These are phyloP conservation scores for Kregervanrija pseudodelftensis DNA, from an alignment of 805 yeast genomes.

Conservation along the genomic window DNA sequence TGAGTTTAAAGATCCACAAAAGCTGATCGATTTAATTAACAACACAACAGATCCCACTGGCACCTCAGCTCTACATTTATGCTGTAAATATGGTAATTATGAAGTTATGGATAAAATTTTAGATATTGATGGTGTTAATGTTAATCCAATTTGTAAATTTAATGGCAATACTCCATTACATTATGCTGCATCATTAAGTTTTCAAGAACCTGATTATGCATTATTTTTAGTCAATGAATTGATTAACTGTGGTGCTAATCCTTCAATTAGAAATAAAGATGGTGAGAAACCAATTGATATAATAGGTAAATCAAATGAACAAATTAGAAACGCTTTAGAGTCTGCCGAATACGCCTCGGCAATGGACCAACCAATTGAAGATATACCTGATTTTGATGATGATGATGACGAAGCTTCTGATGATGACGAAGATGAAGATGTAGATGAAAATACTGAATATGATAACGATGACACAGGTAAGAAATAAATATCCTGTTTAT, in stretches of 20 bases:
- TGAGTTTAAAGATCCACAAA: slow-evolving; percentile 21
- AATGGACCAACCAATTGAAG: slow-evolving; percentile 32
- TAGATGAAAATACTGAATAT: neutral
- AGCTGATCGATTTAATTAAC: slow-evolving; percentile 51
- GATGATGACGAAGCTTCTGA: slow-evolving; percentile 25
- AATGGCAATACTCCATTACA: slow-evolving; percentile 90
- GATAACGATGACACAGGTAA: no score
- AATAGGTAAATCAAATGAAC: slow-evolving; percentile 42
- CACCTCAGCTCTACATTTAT: slow-evolving; percentile 74
- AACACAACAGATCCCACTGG: slow-evolving; percentile 68
- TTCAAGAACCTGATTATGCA: slow-evolving; percentile 82
- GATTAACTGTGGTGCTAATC: slow-evolving; percentile 88
- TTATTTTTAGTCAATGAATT: slow-evolving; percentile 68
- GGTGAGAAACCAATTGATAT: slow-evolving; percentile 75
- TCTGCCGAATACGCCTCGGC: slow-evolving; percentile 74
- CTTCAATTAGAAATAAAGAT: slow-evolving; percentile 48
- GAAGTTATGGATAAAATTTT: slow-evolving; percentile 76
- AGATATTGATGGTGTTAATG: slow-evolving; percentile 86
- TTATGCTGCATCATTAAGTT: slow-evolving; percentile 68
- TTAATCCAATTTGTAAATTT: slow-evolving; percentile 66
- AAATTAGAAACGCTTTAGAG: slow-evolving; percentile 57
- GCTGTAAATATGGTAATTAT: slow-evolving; percentile 76
- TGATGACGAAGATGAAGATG: slow-evolving; percentile 9
- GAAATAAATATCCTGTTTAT: no score
- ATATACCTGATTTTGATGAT: slow-evolving; percentile 31